Conservation (phyloP, 139 green algal genomes). For the Picochlorum sp. region DNA sequence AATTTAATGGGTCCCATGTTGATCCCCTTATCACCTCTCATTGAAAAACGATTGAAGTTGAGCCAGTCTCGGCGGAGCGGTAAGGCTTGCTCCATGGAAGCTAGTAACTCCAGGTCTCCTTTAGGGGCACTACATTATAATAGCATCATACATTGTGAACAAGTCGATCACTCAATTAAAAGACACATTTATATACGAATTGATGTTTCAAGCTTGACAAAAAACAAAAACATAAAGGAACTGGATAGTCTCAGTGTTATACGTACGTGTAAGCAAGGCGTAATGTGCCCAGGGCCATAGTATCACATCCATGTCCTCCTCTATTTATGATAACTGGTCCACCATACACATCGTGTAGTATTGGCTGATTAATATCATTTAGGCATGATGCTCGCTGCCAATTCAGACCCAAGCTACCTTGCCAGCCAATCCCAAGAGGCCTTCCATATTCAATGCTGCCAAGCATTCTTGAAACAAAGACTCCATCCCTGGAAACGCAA, state of each 20-base stretch:
- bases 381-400: constrained; percentile 46
- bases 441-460: constrained; percentile 68
- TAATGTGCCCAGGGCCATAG: constrained; percentile 43
- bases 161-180: too few species aligned
- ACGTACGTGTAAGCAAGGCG: constrained; percentile 51
- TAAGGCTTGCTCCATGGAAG: constrained; percentile 62
- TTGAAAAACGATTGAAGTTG: constrained; percentile 58
- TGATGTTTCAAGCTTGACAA: not conserved
- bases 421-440: constrained; percentile 39
- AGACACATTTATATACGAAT: too few species aligned
- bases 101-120: constrained; percentile 38
- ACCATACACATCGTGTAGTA: constrained; percentile 67
- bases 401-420: constrained; percentile 21
- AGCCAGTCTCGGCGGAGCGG: constrained; percentile 66
- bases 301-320: constrained; percentile 33
- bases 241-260: too few species aligned
- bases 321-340: constrained; percentile 71
- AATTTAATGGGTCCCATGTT: constrained; percentile 33
- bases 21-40: constrained; percentile 47
- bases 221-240: not conserved
- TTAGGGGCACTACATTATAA: constrained; percentile 13
- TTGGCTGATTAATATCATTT: constrained; percentile 47
- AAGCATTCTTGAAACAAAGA: constrained; percentile 47
- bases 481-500: not conserved
- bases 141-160: too few species aligned